These are phyloP conservation scores for Beta macrorhiza DNA, from an alignment of 179 eudicot genomes.

Conservation along the genomic window DNA sequence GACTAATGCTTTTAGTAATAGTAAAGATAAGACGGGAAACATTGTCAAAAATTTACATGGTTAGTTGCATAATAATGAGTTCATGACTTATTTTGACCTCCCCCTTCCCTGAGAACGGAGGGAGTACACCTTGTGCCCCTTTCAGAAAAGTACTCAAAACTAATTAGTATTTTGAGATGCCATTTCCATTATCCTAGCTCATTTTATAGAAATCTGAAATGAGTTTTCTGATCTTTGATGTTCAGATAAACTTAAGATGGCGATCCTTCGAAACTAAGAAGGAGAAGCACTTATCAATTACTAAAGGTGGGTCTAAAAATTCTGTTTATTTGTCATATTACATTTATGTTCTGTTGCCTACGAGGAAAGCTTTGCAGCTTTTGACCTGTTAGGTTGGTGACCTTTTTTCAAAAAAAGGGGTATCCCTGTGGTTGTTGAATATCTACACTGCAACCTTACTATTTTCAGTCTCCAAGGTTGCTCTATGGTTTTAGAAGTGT, in stretches of 20 bases:
- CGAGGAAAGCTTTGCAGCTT: not conserved
- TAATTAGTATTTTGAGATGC: constrained; percentile 5
- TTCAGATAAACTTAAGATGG: constrained; percentile 28
- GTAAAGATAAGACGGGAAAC: too few relatives aligned
- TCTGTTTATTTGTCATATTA: not conserved
- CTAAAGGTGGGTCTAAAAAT: constrained; percentile 20
- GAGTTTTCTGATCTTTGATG: constrained; percentile 12
- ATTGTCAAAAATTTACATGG: too few relatives aligned
- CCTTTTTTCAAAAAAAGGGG: not conserved
- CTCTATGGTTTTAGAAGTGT: too few relatives aligned
- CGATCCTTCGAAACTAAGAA: constrained; percentile 21
- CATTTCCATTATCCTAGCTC: not conserved
- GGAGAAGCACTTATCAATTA: constrained; percentile 21
- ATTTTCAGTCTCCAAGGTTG: too few relatives aligned
- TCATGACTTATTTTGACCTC: too few relatives aligned
- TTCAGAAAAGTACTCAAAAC: not conserved
- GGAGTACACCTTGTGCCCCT: not conserved
- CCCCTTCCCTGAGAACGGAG: not conserved
- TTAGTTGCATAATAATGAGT: too few relatives aligned
- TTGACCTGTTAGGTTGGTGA: not conserved
- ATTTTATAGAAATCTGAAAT: not conserved
- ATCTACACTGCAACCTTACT: too few relatives aligned
- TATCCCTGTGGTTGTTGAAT: too few relatives aligned
- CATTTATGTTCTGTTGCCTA: not conserved
- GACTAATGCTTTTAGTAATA: too few relatives aligned